Conservation (phyloP, 371 early-diverging fungal genomes). For the Mortierella sp. region DNA sequence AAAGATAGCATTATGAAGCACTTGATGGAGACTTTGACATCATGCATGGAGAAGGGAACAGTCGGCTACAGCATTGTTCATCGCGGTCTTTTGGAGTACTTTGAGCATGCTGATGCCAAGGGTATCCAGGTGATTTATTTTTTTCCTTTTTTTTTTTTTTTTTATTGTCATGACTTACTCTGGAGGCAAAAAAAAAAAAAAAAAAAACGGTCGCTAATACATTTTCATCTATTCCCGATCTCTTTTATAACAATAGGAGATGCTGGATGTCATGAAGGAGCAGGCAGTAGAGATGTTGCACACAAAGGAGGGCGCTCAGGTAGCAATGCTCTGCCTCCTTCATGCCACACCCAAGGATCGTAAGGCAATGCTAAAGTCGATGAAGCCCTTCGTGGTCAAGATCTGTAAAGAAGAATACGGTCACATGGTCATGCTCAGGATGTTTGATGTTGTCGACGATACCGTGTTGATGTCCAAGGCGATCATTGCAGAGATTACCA, state of each 20-base stretch:
- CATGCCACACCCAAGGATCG: slow-evolving; percentile 87
- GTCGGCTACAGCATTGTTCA: slow-evolving; percentile 89
- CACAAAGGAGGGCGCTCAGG: slow-evolving; percentile 89
- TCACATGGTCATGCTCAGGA: slow-evolving; percentile 82
- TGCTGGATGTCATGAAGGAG: slow-evolving; percentile 85
- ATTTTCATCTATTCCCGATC: background rate
- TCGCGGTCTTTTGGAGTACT: slow-evolving; percentile 86
- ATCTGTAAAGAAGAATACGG: slow-evolving; percentile 93
- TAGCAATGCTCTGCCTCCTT: slow-evolving; percentile 83
- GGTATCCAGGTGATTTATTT: slow-evolving; percentile 61
- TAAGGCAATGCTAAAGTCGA: slow-evolving; percentile 87
- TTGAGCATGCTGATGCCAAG: slow-evolving; percentile 69
- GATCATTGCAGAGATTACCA: slow-evolving; percentile 72
- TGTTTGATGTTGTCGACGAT: slow-evolving; percentile 93
- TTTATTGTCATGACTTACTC: background rate
- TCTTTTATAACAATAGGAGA: slow-evolving; percentile 48
- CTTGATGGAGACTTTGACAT: slow-evolving; percentile 73
- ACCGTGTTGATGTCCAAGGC: slow-evolving; percentile 88
- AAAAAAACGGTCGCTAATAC: slow-evolving; percentile 5
- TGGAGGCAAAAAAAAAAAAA: too few species aligned
- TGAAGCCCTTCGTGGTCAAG: slow-evolving; percentile 85
- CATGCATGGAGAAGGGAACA: slow-evolving; percentile 87
- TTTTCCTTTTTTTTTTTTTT: background rate
- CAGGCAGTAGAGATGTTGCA: slow-evolving; percentile 89
- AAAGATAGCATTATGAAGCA: slow-evolving; percentile 79